These are phyloP conservation scores for Glycine tomentella DNA, from an alignment of 306 rosid genomes.

Conservation along the genomic window DNA sequence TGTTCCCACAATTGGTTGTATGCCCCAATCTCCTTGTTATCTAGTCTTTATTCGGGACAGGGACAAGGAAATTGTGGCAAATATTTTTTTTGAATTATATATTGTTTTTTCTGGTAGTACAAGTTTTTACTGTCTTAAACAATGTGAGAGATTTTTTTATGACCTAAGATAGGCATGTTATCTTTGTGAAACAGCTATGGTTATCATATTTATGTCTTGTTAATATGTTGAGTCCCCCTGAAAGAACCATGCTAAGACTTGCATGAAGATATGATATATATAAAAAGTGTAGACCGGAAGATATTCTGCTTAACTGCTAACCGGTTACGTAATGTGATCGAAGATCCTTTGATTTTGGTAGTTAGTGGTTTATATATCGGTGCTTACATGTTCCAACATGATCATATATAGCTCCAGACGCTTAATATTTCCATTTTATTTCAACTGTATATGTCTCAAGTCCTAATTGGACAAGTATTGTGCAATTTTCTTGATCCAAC, in stretches of 20 bases:
- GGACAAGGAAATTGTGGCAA: slow-evolving; percentile 1
- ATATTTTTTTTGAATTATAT: slow-evolving; percentile 14
- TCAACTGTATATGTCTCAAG: slow-evolving; percentile 33
- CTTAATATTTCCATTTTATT: slow-evolving; percentile 44
- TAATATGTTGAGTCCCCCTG: slow-evolving; percentile 17
- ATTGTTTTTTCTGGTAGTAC: background rate
- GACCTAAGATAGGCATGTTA: slow-evolving; percentile 3
- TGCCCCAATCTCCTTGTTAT: no score
- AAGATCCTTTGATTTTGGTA: slow-evolving; percentile 25
- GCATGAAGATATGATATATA: slow-evolving; percentile 20
- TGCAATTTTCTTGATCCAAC: slow-evolving; percentile 65
- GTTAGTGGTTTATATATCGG: slow-evolving; percentile 17
- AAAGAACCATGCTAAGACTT: slow-evolving; percentile 2
- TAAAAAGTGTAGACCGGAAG: background rate
- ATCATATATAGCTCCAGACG: slow-evolving; percentile 36
- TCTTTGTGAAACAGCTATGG: slow-evolving; percentile 10
- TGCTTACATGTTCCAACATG: slow-evolving; percentile 5
- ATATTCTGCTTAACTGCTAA: no score
- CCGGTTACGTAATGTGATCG: slow-evolving; percentile 20
- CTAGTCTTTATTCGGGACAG: background rate
- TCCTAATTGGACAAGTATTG: slow-evolving; percentile 42
- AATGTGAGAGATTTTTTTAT: slow-evolving; percentile 7
- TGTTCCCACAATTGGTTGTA: no score
- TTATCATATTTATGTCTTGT: slow-evolving; percentile 28
- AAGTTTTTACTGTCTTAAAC: slow-evolving; percentile 13